Base-by-base conservation (phyloP, 805 yeast species). In the Saccharomycopsis sp. region DNA sequence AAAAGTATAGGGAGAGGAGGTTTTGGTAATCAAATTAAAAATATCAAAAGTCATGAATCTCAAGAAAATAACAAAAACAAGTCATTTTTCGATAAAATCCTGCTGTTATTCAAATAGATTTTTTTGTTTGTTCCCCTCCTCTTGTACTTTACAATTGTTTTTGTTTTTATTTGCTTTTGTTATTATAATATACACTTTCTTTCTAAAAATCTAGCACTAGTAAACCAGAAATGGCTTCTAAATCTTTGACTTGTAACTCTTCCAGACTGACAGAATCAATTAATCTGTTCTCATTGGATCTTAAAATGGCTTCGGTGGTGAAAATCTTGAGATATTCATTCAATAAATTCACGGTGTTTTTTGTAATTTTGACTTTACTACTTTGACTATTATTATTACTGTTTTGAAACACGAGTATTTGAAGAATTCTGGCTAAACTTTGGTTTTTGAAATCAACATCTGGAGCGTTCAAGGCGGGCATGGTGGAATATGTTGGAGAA, bases 251-350 rank as follows among this genome's bases (percentile, higher is more conserved):
- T 51, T 76, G 80, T 37, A 76, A 54, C 62, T 19, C 45, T n/a
- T n/a, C 5, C 4, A 41, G 12, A 46, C 46, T n/a, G n/a, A n/a
- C n/a, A n/a, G n/a, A n/a, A n/a, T n/a, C n/a, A n/a, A n/a, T 23
- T 14, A 62, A 38, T 45, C 76, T 51, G 36, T 67, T 73, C 43
- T 74, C 77, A 47, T 76, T 74, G 8, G 82, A 67, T 42, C 84
- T 51, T 5, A 68, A 51, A 2, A 76, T 63, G 0, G 82, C 82
- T 52, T 76, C 84, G 34, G 66, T 64, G 13, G 77, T 66, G 50
- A 76, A 76, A 52, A 76, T 59, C 31, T 67, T 57, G 15, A 74
- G 62, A 51, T 76, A 76, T 49, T 74, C 79, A 1, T 75, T 55
- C 2, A 74, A 64, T 13, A 73, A 54, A 32, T 67, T 67, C 10